Evolutionary conservation across 208 protist species (phyloP).

Genomic region (Vickermania spadyakhi): DNA sequence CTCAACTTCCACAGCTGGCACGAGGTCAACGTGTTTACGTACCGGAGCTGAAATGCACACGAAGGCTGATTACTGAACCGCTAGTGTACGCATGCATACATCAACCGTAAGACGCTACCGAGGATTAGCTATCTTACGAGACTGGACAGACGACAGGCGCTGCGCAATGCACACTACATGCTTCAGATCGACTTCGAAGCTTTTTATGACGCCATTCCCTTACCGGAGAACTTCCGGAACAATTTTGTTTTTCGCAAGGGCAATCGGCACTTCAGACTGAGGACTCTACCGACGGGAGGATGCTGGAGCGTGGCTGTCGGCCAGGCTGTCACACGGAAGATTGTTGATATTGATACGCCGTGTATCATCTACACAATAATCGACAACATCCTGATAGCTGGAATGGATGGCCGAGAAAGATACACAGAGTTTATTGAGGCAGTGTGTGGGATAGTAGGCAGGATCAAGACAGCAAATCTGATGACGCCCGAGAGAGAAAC

Average conservation of each 20-base stretch:
- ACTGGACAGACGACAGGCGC: constrained; percentile 1
- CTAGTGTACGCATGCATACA: not conserved
- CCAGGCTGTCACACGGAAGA: not conserved
- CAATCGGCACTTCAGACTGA: not conserved
- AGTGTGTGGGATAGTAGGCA: not conserved
- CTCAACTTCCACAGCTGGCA: not conserved
- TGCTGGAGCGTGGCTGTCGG: constrained; percentile 1
- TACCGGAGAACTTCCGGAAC: constrained; percentile 1
- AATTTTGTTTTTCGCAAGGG: not conserved
- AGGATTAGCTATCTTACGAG: not conserved
- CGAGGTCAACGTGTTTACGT: not conserved
- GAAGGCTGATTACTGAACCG: not conserved
- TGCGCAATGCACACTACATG: not conserved
- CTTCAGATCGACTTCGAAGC: constrained; percentile 4
- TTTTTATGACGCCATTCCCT: constrained; percentile 1
- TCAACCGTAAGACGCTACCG: not conserved
- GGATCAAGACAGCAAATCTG: constrained; percentile 9
- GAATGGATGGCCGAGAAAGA: not conserved
- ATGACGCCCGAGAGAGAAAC: constrained; percentile 5
- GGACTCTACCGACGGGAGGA: constrained; percentile 1
- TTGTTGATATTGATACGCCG: not conserved
- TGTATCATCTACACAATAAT: constrained; percentile 1
- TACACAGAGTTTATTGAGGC: not conserved
- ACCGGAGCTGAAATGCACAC: not conserved
- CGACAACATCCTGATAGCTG: constrained; percentile 2